phyloP scores from a whole-genome alignment of 208 protist genomes.

The Crithidia sp. region DNA sequence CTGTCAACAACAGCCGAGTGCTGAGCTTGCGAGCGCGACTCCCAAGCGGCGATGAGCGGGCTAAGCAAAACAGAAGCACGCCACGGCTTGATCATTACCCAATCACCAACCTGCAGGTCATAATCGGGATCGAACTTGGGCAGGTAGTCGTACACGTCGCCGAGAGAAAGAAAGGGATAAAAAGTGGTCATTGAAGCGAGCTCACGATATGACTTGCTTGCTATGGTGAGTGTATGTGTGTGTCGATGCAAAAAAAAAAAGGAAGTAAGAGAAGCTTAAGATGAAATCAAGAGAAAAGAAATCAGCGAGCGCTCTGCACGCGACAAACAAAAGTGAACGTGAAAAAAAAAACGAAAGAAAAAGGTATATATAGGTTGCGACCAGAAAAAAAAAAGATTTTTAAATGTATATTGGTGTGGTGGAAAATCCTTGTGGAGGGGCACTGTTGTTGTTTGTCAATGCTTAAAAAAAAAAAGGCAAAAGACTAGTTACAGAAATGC shows the following conservation, averaged over 20 bases:
- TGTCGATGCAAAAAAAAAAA: conserved; percentile 12
- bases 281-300: background rate
- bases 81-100: conserved; percentile 72
- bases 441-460: background rate
- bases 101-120: conserved; percentile 82
- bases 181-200: conserved; percentile 16
- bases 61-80: conserved; percentile 51
- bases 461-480: background rate
- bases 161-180: conserved; percentile 38
- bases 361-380: conserved; percentile 3
- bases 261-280: conserved; percentile 1
- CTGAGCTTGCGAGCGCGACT: conserved; percentile 11
- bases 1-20: background rate
- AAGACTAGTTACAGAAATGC: background rate
- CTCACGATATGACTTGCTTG: background rate
- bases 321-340: conserved; percentile 13
- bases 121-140: conserved; percentile 67
- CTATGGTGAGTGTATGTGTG: no score
- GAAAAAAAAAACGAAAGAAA: conserved; percentile 30
- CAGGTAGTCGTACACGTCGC: conserved; percentile 60
- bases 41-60: conserved; percentile 60
- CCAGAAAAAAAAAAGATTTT: conserved; percentile 1
- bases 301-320: background rate
- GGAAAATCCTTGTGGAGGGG: background rate
- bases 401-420: no score